phyloP scores from a whole-genome alignment of 257 asterid genomes.

The Fraxinus quadrangulata region DNA sequence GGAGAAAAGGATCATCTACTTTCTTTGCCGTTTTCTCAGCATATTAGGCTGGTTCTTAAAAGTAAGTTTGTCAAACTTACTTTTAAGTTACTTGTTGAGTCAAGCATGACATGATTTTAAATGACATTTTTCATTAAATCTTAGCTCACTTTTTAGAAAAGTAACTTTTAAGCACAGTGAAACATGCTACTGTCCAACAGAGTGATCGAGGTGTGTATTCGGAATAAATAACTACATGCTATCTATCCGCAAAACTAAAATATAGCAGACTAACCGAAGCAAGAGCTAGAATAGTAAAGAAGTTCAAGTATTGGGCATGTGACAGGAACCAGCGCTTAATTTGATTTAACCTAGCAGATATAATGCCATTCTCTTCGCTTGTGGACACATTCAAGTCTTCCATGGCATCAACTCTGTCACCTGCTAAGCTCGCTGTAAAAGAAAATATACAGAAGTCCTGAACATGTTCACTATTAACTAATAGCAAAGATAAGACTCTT shows the following conservation, averaged over 20 bases:
- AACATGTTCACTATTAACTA: background rate
- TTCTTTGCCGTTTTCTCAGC: no score
- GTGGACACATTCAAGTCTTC: slow-evolving; percentile 64
- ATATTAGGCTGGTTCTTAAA: no score
- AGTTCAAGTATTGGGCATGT: slow-evolving; percentile 69
- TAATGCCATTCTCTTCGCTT: slow-evolving; percentile 40
- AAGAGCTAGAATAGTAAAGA: slow-evolving; percentile 67
- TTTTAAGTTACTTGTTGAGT: no score
- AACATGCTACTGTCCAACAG: background rate
- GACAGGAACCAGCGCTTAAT: slow-evolving; percentile 67
- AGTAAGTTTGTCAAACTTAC: no score
- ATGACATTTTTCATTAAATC: no score
- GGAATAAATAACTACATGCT: background rate
- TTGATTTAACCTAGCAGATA: slow-evolving; percentile 46
- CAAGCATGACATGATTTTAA: no score
- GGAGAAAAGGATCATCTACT: no score
- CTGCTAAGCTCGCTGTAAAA: slow-evolving; percentile 59
- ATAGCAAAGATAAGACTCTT: background rate
- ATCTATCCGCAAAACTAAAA: background rate
- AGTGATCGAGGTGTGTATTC: background rate
- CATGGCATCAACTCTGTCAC: slow-evolving; percentile 56
- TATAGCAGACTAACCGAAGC: slow-evolving; percentile 68
- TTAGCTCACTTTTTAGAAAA: no score
- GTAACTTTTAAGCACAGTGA: no score
- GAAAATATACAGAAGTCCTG: slow-evolving; percentile 1